Base-by-base conservation (phyloP, 2,329 filamentous ascomycete species). In the Fusarium sterilihyphosum region DNA sequence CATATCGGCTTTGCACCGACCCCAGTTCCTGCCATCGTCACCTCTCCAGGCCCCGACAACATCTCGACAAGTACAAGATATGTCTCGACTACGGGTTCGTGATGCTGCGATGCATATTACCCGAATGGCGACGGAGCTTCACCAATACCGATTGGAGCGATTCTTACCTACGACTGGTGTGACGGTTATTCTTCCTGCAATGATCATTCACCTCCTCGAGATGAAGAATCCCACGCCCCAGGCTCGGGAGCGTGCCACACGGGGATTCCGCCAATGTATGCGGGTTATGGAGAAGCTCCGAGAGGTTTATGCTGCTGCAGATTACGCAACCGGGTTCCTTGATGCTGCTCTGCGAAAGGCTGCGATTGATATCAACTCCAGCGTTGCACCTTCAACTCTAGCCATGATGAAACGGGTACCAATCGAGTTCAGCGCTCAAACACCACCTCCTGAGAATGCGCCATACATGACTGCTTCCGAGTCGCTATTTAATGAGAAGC, bases 321-420 rank as follows among this genome's bases (percentile, higher is more conserved):
- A 98, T 82, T 98, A 96, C 78, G 95, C 94, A n/a, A 96, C 94
- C 2, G 94, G 94, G 6, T 98, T 98, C 85, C 88, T 98, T n/a
- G 94, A 97, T 80, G 94, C 95, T 3, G 94, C 95, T 2, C 93
- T 98, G 72, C 92, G 93, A 71, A 97, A 97, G 84, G 94, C 94
- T 14, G 91, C 93, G 65, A 95, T 96, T 71, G 91, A 93, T 64
- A 86, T 94, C 44, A 89, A 84, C 58, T 81, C 82, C 52, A 82
- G 79, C 54, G 76, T 80, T 22, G 78, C 79, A 10, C 80, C 79
- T 20, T 78, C 80, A 26, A 79, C 79, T n/a, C 76, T 80, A 46
- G 78, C 77, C 33, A 81, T 83, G 78, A 80, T 83, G 77, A 81
- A 82, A 73, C 79, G 79, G 65, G 77, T 83, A 29, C 80, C 83